Percentiles rank a stretch among this genome's conserved stretches.
These are phyloP conservation scores for Coemansia sp. DNA, from an alignment of 192 early-diverging fungal genomes.

Conservation along the genomic window DNA sequence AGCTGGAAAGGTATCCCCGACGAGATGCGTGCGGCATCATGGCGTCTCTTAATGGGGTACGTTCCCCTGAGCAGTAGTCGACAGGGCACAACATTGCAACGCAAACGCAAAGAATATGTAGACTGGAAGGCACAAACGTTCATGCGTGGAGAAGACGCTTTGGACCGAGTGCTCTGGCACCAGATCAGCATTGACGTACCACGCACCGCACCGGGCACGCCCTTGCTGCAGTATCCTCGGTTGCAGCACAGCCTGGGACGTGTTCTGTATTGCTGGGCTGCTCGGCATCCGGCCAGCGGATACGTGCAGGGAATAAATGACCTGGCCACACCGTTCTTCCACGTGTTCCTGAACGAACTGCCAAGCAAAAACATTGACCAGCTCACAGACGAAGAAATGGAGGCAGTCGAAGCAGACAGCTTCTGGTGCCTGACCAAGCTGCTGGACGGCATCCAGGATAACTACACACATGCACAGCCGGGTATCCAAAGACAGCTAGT, in stretches of 20 bases:
- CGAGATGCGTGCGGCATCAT: conserved; percentile 78
- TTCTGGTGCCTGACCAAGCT: conserved; percentile 98
- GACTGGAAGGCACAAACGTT: conserved; percentile 85
- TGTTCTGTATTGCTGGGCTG: conserved; percentile 95
- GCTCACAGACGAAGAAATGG: conserved; percentile 54
- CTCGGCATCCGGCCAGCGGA: conserved; percentile 95
- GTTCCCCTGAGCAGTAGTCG: conserved; percentile 86
- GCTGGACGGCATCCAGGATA: conserved; percentile 98
- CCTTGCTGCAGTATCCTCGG: conserved; percentile 73
- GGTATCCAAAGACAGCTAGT: conserved; percentile 91
- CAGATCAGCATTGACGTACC: conserved; percentile 97
- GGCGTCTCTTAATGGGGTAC: conserved; percentile 94
- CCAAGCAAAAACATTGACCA: conserved; percentile 5
- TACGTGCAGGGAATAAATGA: conserved; percentile 99
- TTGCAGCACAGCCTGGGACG: conserved; percentile 89
- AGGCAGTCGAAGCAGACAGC: conserved; percentile 86
- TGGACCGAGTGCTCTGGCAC: conserved; percentile 88
- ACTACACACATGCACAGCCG: conserved; percentile 95
- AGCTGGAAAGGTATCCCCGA: conserved; percentile 94
- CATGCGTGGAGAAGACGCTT: conserved; percentile 65
- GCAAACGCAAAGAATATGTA: conserved; percentile 91
- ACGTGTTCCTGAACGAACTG: conserved; percentile 73
- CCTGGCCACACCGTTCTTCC: conserved; percentile 92
- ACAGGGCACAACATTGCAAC: conserved; percentile 70
- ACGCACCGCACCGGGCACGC: conserved; percentile 81